A percentile compares a stretch with the other conserved stretches of the same genome.
Conservation (phyloP, 345 rosid species). For the Anacardium occidentale region DNA sequence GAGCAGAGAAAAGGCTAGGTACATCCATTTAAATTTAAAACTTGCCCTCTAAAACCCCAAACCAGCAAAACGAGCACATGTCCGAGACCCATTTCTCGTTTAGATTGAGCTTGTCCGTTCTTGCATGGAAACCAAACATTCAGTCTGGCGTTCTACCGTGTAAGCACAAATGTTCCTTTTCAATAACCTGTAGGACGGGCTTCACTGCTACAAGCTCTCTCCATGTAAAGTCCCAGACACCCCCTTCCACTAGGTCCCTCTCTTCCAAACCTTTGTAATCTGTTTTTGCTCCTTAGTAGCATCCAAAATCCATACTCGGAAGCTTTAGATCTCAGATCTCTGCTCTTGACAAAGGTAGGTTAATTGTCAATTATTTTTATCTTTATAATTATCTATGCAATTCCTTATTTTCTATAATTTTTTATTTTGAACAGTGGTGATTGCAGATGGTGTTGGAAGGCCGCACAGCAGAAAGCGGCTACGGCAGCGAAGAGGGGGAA, state of each 20-base stretch:
- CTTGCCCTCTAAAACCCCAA: no score
- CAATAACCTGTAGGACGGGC: conserved; percentile 1
- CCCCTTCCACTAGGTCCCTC: not conserved
- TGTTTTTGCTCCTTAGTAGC: not conserved
- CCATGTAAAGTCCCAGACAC: not conserved
- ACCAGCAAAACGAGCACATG: no score
- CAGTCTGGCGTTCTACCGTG: not conserved
- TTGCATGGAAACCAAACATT: not conserved
- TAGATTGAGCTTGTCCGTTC: no score
- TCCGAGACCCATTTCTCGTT: not conserved
- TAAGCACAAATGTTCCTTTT: not conserved
- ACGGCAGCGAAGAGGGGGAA: conserved; percentile 96
- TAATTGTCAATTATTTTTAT: not conserved
- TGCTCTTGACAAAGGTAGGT: not conserved
- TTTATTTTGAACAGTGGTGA: conserved; percentile 2
- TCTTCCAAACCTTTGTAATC: not conserved
- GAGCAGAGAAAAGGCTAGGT: no score
- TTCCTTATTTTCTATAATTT: not conserved
- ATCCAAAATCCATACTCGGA: not conserved
- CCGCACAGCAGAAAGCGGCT: conserved; percentile 98
- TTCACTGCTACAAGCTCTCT: not conserved
- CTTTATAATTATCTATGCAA: not conserved
- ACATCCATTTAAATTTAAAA: no score
- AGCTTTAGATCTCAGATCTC: conserved; percentile 18
- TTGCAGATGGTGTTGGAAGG: conserved; percentile 92